Evolutionary conservation across 2,329 filamentous ascomycete species (phyloP), one percentile per base, ranked within the genome.

Genomic region (Paecilomyces variotii): DNA sequence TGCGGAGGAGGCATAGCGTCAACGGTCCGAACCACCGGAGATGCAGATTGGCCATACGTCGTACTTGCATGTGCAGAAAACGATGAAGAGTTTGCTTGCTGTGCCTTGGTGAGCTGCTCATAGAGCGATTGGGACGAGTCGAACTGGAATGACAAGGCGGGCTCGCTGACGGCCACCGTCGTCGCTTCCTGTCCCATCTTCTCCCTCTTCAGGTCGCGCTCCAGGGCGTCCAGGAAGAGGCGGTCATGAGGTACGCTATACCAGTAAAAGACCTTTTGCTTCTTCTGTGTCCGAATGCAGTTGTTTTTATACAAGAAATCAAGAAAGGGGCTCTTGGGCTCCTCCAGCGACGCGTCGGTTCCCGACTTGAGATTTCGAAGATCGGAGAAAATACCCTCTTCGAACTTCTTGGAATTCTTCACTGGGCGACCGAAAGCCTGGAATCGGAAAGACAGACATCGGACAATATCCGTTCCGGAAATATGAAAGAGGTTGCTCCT

Each of bases 301-400:
- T 99, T 99, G 84, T 99, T 99, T 84, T 99, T 99, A 86, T 99
- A 99, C 52, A 99, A 83, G 75, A 97, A 99, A 77, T 99, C 94
- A 62, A 99, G 84, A 79, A 99, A 99, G 1, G 90, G 88, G 78
- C 93, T 97, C 83, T 99, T 99, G 58, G 94, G 94, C 80, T 99
- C 94, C 78, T 99, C 94, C 61, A 99, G 86, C 50, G 94, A 97
- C 54, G 94, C 94, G 80, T 99, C 94, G 68, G 93, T 97, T 64
- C 94, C 94, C 26, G 94, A 96, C 79, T 99, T 99, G 67, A 99
- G 84, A 76, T 99, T 99, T 76, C 94, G 90, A 74, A 99, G 81
- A 74, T 99, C 94, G 51, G 94, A 99, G 78, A 99, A 99, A 78
- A 99, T 97, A 67, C 94, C 94, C 78, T 99, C 94, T 78, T 99